Evolutionary conservation across 2,329 filamentous ascomycete genomes (phyloP), one percentile per base, ranked within the genome.

Genomic region (Chaetomium sp.): DNA sequence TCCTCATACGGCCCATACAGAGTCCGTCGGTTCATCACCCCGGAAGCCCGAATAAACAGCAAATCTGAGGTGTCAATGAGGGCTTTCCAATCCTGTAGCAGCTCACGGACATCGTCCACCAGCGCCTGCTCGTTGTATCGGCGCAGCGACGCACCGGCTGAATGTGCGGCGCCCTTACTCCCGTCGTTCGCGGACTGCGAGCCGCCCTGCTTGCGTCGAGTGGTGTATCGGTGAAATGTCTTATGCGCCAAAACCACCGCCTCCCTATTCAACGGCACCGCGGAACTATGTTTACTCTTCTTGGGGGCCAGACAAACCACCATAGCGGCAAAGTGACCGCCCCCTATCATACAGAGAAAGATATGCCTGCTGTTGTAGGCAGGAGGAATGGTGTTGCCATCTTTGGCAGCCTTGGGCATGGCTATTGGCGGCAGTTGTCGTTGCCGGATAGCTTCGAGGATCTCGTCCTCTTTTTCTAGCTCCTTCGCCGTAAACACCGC

Each of bases 281-380:
- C 42, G 12, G 79, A 74, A 10, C 81, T 76, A 52, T 83, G 82
- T 68, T 89, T 92, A 40, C 83, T 81, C 52, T 87, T 76, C 59
- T 91, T 88, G 0, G 94, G 91, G 0, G 89, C 84, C 4, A 97
- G 79, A 0, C 91, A 91, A 9, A 99, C 88, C 9, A 97, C 79
- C 91, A 97, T 97, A 50, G 89, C 94, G 0, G 94, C 94, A 68
- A 99, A 99, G 69, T 99, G 94, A 0, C 94, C 94, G 57, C 94
- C 94, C 32, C 94, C 94, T 50, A 99, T 95, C 94, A 99, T 99
- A 72, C 91, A 97, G 48, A 99, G 80, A 68, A 99, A 97, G 49
- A 96, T 84, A 68, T 97, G 91, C 2, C 91, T 89, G 6, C 86
- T 85, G 32, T 84, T 82, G 67, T 86, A 82, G 3, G 76, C 75